A percentile compares a stretch with the other conserved stretches of the same genome.
Evolutionary conservation across 1,284 basidiomycete genomes (phyloP).

Genomic region (Termitomyces sp.): DNA sequence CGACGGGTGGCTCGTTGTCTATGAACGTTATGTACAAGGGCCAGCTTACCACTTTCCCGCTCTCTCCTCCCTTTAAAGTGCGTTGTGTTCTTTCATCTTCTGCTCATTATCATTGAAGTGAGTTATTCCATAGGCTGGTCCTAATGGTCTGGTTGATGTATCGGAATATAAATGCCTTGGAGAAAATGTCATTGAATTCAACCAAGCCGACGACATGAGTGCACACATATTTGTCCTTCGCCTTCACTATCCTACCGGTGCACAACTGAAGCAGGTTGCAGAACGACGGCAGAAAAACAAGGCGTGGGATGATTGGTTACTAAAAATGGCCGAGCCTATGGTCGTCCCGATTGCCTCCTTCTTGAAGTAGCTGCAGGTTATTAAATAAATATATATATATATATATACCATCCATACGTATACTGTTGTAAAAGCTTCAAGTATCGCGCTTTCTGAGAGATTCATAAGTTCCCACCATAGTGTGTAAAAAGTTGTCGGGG

Average conservation of each 20-base stretch:
- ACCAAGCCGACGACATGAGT: slow-evolving; percentile 31
- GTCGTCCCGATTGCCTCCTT: slow-evolving; percentile 13
- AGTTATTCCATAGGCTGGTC: slow-evolving; percentile 27
- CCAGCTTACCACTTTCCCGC: slow-evolving; percentile 15
- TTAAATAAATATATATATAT: background rate
- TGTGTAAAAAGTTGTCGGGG: background rate
- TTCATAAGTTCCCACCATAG: background rate
- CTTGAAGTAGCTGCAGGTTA: background rate
- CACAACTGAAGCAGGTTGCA: slow-evolving; percentile 29
- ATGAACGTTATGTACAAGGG: slow-evolving; percentile 27
- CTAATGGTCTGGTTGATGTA: slow-evolving; percentile 39
- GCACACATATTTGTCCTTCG: slow-evolving; percentile 34
- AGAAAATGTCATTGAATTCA: slow-evolving; percentile 31
- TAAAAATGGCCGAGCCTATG: slow-evolving; percentile 21
- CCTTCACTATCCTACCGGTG: slow-evolving; percentile 35
- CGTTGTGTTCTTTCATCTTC: slow-evolving; percentile 5
- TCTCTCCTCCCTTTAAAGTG: slow-evolving; percentile 37
- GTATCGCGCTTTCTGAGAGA: background rate
- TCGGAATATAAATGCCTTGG: slow-evolving; percentile 32
- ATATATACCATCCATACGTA: background rate
- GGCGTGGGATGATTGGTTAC: slow-evolving; percentile 34
- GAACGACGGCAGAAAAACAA: slow-evolving; percentile 26
- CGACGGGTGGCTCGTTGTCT: slow-evolving; percentile 22
- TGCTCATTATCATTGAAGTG: background rate
- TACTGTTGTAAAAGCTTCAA: background rate